Percentiles rank a stretch among this genome's conserved stretches.
Evolutionary conservation across 2,329 filamentous ascomycete species (phyloP).

Genomic region (Fusarium sp.): DNA sequence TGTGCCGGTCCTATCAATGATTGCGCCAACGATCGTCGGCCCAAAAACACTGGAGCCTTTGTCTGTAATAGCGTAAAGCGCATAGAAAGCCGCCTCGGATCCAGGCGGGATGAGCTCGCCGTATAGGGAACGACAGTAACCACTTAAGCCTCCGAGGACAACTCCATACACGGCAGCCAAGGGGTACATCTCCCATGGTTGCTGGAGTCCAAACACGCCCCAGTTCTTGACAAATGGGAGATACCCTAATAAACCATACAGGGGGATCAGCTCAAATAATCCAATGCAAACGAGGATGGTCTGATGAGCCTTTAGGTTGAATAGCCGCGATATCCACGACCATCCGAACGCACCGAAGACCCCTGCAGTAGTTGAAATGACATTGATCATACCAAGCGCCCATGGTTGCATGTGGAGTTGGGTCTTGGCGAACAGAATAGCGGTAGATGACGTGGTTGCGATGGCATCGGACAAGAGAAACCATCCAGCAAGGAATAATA

Average conservation of each 20-base stretch:
- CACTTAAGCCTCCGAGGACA: conserved; percentile 90
- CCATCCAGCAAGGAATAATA: conserved; percentile 88
- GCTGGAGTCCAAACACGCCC: conserved; percentile 87
- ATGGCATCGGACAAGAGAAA: conserved; percentile 95
- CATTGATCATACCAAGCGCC: conserved; percentile 90
- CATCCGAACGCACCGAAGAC: conserved; percentile 91
- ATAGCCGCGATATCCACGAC: conserved; percentile 78
- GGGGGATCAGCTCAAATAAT: conserved; percentile 90
- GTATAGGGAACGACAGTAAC: conserved; percentile 92
- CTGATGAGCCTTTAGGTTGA: conserved; percentile 80
- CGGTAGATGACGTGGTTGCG: conserved; percentile 93
- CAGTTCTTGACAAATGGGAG: conserved; percentile 80
- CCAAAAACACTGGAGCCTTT: conserved; percentile 96
- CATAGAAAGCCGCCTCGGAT: conserved; percentile 95
- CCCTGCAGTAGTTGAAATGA: conserved; percentile 87
- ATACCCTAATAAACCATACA: conserved; percentile 92
- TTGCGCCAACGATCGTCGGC: conserved; percentile 90
- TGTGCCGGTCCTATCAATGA: conserved; percentile 85
- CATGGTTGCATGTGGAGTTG: conserved; percentile 89
- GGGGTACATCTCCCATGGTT: conserved; percentile 97
- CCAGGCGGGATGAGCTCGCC: conserved; percentile 94
- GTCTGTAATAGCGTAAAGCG: conserved; percentile 96
- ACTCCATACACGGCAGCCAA: conserved; percentile 92
- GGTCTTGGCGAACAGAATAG: conserved; percentile 95
- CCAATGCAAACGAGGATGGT: conserved; percentile 93